A percentile compares a stretch with the other conserved stretches of the same genome.
Evolutionary conservation across 2,329 filamentous ascomycete genomes (phyloP).

Genomic region (Pseudocercospora eumusae): DNA sequence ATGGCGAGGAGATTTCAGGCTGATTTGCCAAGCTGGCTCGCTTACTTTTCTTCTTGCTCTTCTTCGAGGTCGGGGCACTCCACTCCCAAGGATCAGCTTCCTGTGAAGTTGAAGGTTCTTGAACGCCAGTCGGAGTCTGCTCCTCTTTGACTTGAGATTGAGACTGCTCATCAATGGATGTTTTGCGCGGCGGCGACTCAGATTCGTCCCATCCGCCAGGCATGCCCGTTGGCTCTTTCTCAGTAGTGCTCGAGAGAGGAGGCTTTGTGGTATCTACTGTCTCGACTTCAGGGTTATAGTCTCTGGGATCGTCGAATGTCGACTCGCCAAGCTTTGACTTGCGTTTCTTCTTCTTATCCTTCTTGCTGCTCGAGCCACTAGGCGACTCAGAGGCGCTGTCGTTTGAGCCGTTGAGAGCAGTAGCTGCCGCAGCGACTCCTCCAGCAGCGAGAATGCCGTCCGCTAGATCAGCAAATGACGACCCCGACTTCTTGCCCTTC

Average conservation of each 20-base stretch:
- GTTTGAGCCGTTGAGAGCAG: conserved; percentile 13
- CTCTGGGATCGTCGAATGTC: conserved; percentile 40
- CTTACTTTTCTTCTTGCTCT: conserved; percentile 51
- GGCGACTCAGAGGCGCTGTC: conserved; percentile 29
- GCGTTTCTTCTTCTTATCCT: conserved; percentile 42
- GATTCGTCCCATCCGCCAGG: conserved; percentile 35
- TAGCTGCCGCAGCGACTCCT: conserved; percentile 31
- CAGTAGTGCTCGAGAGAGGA: neutral
- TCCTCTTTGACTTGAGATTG: conserved; percentile 28
- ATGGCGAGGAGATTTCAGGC: conserved; percentile 46
- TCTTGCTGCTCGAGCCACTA: conserved; percentile 30
- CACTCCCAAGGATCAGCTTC: conserved; percentile 28
- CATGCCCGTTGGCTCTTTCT: conserved; percentile 26
- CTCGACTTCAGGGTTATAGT: conserved; percentile 26
- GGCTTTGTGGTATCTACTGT: conserved; percentile 6
- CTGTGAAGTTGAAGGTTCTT: conserved; percentile 20
- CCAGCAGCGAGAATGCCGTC: conserved; percentile 34
- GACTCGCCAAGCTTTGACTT: conserved; percentile 39
- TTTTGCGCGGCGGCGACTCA: conserved; percentile 24
- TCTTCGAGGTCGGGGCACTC: conserved; percentile 30
- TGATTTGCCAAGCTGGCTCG: conserved; percentile 46
- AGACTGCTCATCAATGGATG: conserved; percentile 30
- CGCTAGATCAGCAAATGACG: conserved; percentile 36
- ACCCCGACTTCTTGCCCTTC: conserved; percentile 16
- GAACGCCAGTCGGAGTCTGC: conserved; percentile 2